Evolutionary conservation across 1,139 yeast genomes (phyloP).

Genomic region (Scheffersomyces lignicola): DNA sequence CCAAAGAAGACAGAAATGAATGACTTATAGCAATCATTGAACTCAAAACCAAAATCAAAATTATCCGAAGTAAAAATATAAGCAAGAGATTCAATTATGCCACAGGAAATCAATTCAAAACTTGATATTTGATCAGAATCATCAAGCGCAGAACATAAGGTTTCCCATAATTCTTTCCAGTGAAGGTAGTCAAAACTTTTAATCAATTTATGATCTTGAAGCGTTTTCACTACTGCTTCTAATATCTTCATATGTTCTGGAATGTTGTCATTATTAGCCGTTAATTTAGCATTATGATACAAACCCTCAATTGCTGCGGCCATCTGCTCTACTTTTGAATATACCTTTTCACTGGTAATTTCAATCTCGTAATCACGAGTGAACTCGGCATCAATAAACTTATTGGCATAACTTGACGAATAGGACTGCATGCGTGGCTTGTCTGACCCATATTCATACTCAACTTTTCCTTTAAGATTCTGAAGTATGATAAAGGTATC

Average conservation of each 20-base stretch:
- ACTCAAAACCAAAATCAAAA: constrained; percentile 22
- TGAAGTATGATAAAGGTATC: constrained; percentile 41
- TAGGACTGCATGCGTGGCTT: constrained; percentile 9
- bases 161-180: constrained; percentile 52
- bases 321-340: constrained; percentile 18
- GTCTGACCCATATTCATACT: constrained; percentile 11
- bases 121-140: constrained; percentile 50
- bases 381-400: constrained; percentile 34
- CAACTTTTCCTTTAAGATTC: constrained; percentile 12
- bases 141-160: constrained; percentile 33
- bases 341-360: constrained; percentile 20
- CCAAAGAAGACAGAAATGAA: constrained; percentile 50
- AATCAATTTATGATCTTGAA: constrained; percentile 13
- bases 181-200: constrained; percentile 24
- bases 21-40: constrained; percentile 34
- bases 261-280: constrained; percentile 10
- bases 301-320: constrained; percentile 21
- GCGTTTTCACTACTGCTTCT: constrained; percentile 15
- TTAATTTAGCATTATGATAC: constrained; percentile 17
- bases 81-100: constrained; percentile 53
- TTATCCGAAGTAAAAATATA: constrained; percentile 33
- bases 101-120: constrained; percentile 74
- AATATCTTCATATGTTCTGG: constrained; percentile 21
- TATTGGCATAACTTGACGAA: constrained; percentile 21
- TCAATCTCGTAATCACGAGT: constrained; percentile 29